A percentile compares a stretch with the other conserved stretches of the same genome.
phyloP scores from a whole-genome alignment of 495 filamentous ascomycete genomes.

The Aspergillus sclerotioniger region DNA sequence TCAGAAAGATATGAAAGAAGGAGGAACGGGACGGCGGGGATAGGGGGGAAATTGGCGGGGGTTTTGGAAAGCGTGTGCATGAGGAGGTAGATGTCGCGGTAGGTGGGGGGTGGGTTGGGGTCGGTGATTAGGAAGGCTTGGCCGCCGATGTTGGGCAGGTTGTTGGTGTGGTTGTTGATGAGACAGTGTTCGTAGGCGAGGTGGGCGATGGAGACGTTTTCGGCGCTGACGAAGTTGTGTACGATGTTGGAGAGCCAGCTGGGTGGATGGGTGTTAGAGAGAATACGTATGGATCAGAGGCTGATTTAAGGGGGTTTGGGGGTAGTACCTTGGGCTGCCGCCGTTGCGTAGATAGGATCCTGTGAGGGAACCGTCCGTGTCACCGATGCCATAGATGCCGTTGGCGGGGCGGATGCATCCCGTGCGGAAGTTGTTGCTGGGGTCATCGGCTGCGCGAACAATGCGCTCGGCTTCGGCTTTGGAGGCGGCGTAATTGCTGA shows the following conservation, averaged over 20 bases:
- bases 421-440: constrained; percentile 46
- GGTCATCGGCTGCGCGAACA: constrained; percentile 45
- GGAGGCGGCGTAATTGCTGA: constrained; percentile 54
- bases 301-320: background rate
- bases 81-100: constrained; percentile 36
- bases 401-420: constrained; percentile 58
- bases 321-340: constrained; percentile 38
- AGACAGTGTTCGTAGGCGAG: constrained; percentile 60
- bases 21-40: constrained; percentile 33
- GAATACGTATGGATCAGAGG: constrained; percentile 12
- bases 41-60: constrained; percentile 28
- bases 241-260: constrained; percentile 50
- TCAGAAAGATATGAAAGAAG: constrained; percentile 50
- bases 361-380: constrained; percentile 45
- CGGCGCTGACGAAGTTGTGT: constrained; percentile 56
- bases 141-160: constrained; percentile 38
- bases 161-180: constrained; percentile 40
- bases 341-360: constrained; percentile 33
- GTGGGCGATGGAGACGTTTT: constrained; percentile 57
- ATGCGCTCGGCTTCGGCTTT: constrained; percentile 55
- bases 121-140: constrained; percentile 42
- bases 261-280: constrained; percentile 19
- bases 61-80: constrained; percentile 31
- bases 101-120: constrained; percentile 36
- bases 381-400: constrained; percentile 58